Percentiles rank a stretch among this genome's conserved stretches.
Evolutionary conservation across 352 stramenopile genomes (phyloP).

Genomic region (Globisporangium viniferum): DNA sequence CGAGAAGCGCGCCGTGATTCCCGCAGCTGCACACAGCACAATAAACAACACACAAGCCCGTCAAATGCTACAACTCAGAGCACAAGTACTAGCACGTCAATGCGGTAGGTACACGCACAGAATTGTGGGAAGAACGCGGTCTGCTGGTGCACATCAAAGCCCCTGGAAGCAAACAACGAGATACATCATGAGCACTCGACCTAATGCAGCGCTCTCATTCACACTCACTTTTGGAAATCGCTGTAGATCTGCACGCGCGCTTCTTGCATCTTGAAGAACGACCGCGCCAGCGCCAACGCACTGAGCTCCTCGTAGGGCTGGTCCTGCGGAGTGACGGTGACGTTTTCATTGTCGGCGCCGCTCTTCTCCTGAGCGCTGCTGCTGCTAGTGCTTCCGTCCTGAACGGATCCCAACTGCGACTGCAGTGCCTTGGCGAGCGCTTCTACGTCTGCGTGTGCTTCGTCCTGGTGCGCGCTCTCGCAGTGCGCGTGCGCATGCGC

Average conservation of each 20-base stretch:
- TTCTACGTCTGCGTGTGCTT: slow-evolving; percentile 10
- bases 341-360: slow-evolving; percentile 3
- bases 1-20: slow-evolving; percentile 64
- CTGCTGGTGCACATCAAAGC: slow-evolving; percentile 66
- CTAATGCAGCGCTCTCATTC: not conserved
- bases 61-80: not conserved
- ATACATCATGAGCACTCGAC: not conserved
- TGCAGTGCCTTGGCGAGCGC: slow-evolving; percentile 19
- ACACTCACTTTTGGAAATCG: slow-evolving; percentile 51
- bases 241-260: slow-evolving; percentile 67
- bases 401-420: not conserved
- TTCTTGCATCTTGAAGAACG: slow-evolving; percentile 60
- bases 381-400: not conserved
- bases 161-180: slow-evolving; percentile 23
- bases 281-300: slow-evolving; percentile 26
- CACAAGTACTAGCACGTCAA: not conserved
- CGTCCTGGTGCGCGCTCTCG: slow-evolving; percentile 29
- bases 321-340: not conserved
- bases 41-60: not conserved
- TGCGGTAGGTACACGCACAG: slow-evolving; percentile 30
- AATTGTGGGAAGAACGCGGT: slow-evolving; percentile 59
- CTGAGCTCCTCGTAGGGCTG: slow-evolving; percentile 13
- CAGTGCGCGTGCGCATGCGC: slow-evolving; percentile 58
- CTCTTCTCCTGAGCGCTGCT: not conserved
- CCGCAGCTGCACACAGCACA: slow-evolving; percentile 29